Conservation (phyloP, 305 asterid species). For the Fraxinus platypoda region DNA sequence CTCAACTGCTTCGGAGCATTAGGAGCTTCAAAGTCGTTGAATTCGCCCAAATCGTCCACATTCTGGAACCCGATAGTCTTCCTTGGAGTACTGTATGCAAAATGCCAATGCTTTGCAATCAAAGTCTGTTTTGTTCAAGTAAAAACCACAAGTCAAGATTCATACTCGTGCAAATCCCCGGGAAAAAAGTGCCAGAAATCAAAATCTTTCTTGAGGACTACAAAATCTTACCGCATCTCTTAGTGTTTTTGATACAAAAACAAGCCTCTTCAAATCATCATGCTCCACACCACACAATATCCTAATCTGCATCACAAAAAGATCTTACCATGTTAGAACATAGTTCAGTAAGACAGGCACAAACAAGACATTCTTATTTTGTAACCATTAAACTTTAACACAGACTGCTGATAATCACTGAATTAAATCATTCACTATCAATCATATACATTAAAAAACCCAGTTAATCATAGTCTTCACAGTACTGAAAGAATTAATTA, state of each 20-base stretch:
- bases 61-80: constrained; percentile 41
- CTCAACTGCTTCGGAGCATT: constrained; percentile 65
- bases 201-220: background rate
- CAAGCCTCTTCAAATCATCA: constrained; percentile 54
- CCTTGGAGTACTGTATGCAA: constrained; percentile 62
- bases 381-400: background rate
- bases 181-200: background rate
- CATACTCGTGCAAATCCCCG: background rate
- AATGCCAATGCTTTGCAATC: constrained; percentile 64
- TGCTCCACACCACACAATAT: constrained; percentile 68
- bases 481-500: background rate
- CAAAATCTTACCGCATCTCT: constrained; percentile 59
- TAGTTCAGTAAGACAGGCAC: constrained; percentile 1
- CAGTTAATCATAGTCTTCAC: background rate
- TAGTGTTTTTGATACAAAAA: constrained; percentile 50
- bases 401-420: background rate
- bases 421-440: background rate
- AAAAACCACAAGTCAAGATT: background rate
- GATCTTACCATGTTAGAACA: background rate
- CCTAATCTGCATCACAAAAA: constrained; percentile 38
- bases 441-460: background rate
- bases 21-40: constrained; percentile 49
- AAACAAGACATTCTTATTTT: background rate
- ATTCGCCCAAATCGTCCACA: constrained; percentile 22
- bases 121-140: constrained; percentile 49